A percentile compares a stretch with the other conserved stretches of the same genome.
phyloP scores from a whole-genome alignment of 2,329 filamentous ascomycete genomes.

The Exserohilum rostratum region DNA sequence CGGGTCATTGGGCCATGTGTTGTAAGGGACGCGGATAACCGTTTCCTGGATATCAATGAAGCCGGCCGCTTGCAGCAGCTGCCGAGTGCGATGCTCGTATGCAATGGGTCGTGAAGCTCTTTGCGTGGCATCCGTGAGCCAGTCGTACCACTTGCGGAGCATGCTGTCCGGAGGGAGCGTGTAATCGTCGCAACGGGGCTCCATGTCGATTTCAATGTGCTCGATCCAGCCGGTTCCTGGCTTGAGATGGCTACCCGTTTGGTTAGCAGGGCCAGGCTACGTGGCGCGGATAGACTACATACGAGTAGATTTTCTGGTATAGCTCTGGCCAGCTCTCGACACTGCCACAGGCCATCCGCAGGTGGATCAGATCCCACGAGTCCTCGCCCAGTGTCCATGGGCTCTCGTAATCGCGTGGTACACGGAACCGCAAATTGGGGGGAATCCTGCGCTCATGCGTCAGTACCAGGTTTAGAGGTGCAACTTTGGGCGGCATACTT shows the following conservation, averaged over 20 bases:
- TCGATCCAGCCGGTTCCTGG: conserved; percentile 79
- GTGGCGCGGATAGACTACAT: conserved; percentile 38
- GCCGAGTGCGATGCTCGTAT: conserved; percentile 66
- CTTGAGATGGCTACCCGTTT: conserved; percentile 70
- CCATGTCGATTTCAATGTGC: conserved; percentile 87
- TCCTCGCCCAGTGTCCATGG: conserved; percentile 71
- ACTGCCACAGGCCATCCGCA: conserved; percentile 79
- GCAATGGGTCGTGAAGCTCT: conserved; percentile 68
- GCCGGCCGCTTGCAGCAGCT: conserved; percentile 70
- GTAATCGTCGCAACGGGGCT: conserved; percentile 72
- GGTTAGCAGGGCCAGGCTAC: conserved; percentile 7
- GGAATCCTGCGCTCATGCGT: conserved; percentile 65
- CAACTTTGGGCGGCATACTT: conserved; percentile 54
- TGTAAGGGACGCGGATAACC: conserved; percentile 72
- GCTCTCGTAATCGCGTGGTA: conserved; percentile 77
- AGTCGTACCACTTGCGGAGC: conserved; percentile 71
- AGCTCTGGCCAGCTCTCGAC: conserved; percentile 76
- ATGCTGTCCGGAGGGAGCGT: conserved; percentile 63
- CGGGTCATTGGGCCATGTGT: conserved; percentile 71
- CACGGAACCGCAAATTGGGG: conserved; percentile 68
- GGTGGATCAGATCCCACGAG: conserved; percentile 82
- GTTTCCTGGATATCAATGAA: conserved; percentile 80
- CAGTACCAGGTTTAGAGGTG: conserved; percentile 44
- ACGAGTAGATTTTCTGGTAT: conserved; percentile 73
- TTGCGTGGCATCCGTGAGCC: conserved; percentile 71